Evolutionary conservation across 1,284 basidiomycete genomes (phyloP).

Genomic region (Microbotryum lychnidis-dioicae): DNA sequence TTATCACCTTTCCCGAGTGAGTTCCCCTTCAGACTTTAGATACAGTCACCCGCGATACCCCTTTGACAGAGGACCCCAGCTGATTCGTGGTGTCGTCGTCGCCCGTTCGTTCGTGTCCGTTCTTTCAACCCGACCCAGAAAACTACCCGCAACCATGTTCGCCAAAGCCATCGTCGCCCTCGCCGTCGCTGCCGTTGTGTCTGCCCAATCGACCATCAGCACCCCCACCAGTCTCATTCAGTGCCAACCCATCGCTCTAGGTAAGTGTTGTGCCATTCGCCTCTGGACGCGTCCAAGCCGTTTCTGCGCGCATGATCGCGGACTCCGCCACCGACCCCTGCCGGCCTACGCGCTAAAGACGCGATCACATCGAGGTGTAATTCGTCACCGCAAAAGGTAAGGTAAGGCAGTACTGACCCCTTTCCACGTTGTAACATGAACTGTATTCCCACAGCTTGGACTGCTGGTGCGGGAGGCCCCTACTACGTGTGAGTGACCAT

Average conservation of each 20-base stretch:
- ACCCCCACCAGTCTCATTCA: constrained; percentile 25
- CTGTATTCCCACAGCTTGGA: neutral
- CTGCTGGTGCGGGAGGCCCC: neutral
- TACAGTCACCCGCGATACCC: neutral
- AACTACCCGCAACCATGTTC: neutral
- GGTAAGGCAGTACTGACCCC: constrained; percentile 1
- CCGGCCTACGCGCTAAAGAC: neutral
- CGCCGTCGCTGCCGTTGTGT: constrained; percentile 14
- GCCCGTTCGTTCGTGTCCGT: neutral
- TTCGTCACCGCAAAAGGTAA: neutral
- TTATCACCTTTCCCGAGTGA: neutral
- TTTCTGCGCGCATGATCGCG: neutral
- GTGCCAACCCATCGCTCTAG: neutral
- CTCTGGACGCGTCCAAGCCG: neutral
- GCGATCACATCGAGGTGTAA: neutral
- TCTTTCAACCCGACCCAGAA: neutral
- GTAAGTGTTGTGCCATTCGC: neutral
- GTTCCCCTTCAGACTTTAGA: neutral
- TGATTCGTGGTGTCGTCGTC: neutral
- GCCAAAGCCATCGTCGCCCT: constrained; percentile 13
- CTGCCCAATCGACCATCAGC: constrained; percentile 18
- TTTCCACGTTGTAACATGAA: neutral
- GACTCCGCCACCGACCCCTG: neutral
- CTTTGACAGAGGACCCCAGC: neutral
- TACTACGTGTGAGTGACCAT: neutral